Base-by-base conservation (phyloP, 495 filamentous ascomycete genomes). In the Tirmania nivea region DNA sequence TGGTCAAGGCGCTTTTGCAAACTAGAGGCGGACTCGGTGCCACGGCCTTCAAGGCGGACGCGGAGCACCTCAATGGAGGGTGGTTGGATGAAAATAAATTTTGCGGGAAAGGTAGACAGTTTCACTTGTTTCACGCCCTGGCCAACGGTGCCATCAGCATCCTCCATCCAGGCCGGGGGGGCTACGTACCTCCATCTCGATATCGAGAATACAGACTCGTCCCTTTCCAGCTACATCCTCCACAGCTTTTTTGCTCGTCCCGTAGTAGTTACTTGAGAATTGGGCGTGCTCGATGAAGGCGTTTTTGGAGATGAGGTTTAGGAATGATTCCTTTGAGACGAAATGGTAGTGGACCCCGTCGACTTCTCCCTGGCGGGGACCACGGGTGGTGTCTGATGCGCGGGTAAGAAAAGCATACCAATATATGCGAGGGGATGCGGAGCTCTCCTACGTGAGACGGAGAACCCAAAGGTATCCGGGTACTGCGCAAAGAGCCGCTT, bases 121-220 rank as follows among this genome's bases (percentile, higher is more conserved):
- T 84, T 84, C 55, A 97, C 84, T 70, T 95, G 90, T 69, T 95
- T 95, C 49, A 95, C 88, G 34, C 89, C 90, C 25, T 31, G 25
- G 25, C 25, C 25, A 31, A 31, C 81, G 2, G 7, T 31, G 3
- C 25, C 25, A 7, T 31, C 25, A 31, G 25, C 7, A 7, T 51
- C 25, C 25, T 51, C 25, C 25, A n/a, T 17, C 11, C 17, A 16
- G 17, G 42, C 25, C 39, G 14, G 11, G 49, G 10, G 19, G 55
- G 59, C 77, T 31, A 31, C 25, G 25, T 31, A 31, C 25, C 78
- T 94, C 87, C 80, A 94, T 89, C 73, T 95, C 90, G 65, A 95
- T 97, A 67, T 97, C 82, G 56, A 86, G 67, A 31, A 86, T 74
- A 53, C 80, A 81, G 4, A 75, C 72, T 61, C 71, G 70, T 20